Evolutionary conservation across 2,329 filamentous ascomycete genomes (phyloP), one percentile per base, ranked within the genome.

Genomic region (Paecilomyces niveus): DNA sequence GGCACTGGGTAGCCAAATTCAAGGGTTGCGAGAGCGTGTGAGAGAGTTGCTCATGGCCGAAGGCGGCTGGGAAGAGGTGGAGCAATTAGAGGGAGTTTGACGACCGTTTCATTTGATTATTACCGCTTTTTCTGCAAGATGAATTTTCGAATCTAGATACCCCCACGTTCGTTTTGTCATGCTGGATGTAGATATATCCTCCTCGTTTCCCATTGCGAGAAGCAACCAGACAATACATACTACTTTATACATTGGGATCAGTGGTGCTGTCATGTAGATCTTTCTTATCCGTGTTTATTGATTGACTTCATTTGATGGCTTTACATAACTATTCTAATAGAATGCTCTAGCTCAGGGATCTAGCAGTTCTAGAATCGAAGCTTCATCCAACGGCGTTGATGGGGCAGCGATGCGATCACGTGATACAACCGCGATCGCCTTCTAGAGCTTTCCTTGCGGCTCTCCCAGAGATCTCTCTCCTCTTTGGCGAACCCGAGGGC

Each of bases 1-100:
- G 67, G 92, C 90, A 4, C 79, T 97, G n/a, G 93, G 92, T 0
- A 86, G 87, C 62, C 85, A 86, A 57, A 81, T 97, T 65, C 84
- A 83, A 61, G 82, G 80, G 15, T 86, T 92, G 62, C 93, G 90
- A 74, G 84, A 86, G 70, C 80, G 88, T 56, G 87, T 96, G 0
- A 86, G 87, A 57, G 82, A 81, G 31, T 92, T 86, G 77, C 79
- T 97, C 65, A 75, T 90, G 62, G 83, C 85, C 68, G 87, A 85
- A 61, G 91, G 89, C n/a, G 93, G 91, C 0, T 96, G 92, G 90
- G 92, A 96, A 65, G 91, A 95, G 74, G 80, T 83, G 62, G 78
- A 88, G 52, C 85, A 88, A 70, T 63, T 76, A 65, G 74, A 76
- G 7, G 57, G 65, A 71, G 61, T 58, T 61, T 61, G 65, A 59